Evolutionary conservation across 108 stramenopile genomes (phyloP), one percentile per base, ranked within the genome.

Genomic region (Skeletonema potamos): DNA sequence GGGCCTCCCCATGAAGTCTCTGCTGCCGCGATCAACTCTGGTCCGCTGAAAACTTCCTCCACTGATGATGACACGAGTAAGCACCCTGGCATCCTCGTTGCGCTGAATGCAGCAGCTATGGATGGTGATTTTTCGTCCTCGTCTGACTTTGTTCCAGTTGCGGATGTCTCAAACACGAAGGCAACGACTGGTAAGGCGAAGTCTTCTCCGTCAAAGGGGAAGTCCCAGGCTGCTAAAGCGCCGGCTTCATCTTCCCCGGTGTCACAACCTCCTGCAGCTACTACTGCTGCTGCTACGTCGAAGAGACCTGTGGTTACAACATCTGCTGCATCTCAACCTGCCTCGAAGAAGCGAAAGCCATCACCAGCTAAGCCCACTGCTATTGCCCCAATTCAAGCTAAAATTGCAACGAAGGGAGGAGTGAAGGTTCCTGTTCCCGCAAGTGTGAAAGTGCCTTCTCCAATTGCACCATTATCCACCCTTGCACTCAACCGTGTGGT

Each of bases 61-160:
- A 51, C 48, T 22, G 68, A 79, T 27, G 79, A 72, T 22, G 69
- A 68, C 22, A 56, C 44, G 29, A 64, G 27, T 62, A 67, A 64
- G 30, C 70, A 70, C 32, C 65, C 70, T 1, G 79, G 74, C 24
- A 59, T 72, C 37, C 75, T 76, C 58, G 62, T 81, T 17, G 75
- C 79, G 26, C 63, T 77, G 64, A 77, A 77, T 62, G 76, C 76
- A 32, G 69, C 69, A 12, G 76, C 76, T 5, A 77, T 77, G 76
- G 76, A 77, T 48, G 68, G 68, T 58, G 76, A 62, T 0, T 51
- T 77, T 20, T 69, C 59, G 15, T 32, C 69, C 4, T 46, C 62
- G 7, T 24, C 56, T 10, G 76, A 64, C 20, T 77, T 77, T 34
- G 54, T 34, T 30, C 76, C 69, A 2, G 58, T 69, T 22, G 34